phyloP scores from a whole-genome alignment of 805 yeast species.

The Kodamaea kakaduensis region DNA sequence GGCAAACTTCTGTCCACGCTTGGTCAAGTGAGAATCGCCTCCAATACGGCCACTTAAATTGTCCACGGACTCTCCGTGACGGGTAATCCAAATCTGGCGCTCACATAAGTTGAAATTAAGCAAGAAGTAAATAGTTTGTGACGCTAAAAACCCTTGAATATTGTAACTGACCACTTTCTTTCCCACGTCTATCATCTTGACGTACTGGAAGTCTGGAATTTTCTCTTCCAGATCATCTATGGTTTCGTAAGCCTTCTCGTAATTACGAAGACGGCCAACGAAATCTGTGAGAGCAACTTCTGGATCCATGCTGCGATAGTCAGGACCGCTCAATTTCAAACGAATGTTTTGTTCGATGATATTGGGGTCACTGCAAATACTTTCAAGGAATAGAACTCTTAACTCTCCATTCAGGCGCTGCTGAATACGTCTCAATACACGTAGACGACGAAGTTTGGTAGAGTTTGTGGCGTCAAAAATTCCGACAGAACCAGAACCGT shows the following conservation, averaged over 20 bases:
- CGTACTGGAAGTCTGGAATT: constrained; percentile 66
- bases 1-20: constrained; percentile 73
- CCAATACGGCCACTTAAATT: constrained; percentile 85
- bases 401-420: constrained; percentile 55
- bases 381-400: constrained; percentile 80
- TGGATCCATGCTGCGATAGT: constrained; percentile 82
- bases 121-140: constrained; percentile 87
- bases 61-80: constrained; percentile 91
- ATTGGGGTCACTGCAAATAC: constrained; percentile 75
- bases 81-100: constrained; percentile 89
- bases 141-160: constrained; percentile 81
- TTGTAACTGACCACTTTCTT: constrained; percentile 89
- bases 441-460: constrained; percentile 58
- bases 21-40: constrained; percentile 81
- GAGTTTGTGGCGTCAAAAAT: constrained; percentile 85
- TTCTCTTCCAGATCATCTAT: constrained; percentile 78
- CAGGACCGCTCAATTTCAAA: constrained; percentile 89
- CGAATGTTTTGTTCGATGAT: constrained; percentile 81
- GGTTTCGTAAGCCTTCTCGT: constrained; percentile 86
- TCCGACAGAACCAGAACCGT: constrained; percentile 87
- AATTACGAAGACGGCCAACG: constrained; percentile 72
- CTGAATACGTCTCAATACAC: constrained; percentile 54
- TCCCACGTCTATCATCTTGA: constrained; percentile 95
- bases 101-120: constrained; percentile 79
- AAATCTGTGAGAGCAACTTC: constrained; percentile 77